These are phyloP conservation scores for Radiomyces spectabilis DNA, from an alignment of 192 early-diverging fungal genomes.

Conservation along the genomic window DNA sequence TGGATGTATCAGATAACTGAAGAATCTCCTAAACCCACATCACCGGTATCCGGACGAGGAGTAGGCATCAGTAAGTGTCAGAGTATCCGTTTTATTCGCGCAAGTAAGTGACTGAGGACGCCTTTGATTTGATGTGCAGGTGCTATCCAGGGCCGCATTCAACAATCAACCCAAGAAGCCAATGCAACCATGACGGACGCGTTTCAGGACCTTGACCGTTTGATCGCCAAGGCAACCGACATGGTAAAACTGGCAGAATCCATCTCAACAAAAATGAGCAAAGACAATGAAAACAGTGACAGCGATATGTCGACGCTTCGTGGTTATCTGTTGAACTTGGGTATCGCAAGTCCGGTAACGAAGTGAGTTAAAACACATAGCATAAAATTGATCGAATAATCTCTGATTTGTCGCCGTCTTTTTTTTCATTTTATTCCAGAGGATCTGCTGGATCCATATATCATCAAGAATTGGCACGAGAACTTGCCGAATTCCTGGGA, in stretches of 20 bases:
- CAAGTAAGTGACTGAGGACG: too few relatives aligned
- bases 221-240: slow-evolving; percentile 84
- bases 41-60: too few relatives aligned
- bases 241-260: slow-evolving; percentile 76
- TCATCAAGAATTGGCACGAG: slow-evolving; percentile 77
- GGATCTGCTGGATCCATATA: slow-evolving; percentile 83
- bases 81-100: background rate
- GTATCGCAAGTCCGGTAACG: slow-evolving; percentile 87
- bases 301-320: slow-evolving; percentile 48
- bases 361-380: slow-evolving; percentile 44
- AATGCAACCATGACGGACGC: slow-evolving; percentile 69
- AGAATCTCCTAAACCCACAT: too few relatives aligned
- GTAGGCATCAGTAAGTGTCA: slow-evolving; percentile 17
- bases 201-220: slow-evolving; percentile 82
- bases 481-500: slow-evolving; percentile 78
- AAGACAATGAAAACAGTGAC: slow-evolving; percentile 27
- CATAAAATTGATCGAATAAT: background rate
- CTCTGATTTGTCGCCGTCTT: background rate
- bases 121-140: slow-evolving; percentile 32
- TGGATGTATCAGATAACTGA: too few relatives aligned
- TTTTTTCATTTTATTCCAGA: slow-evolving; percentile 25
- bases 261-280: slow-evolving; percentile 49
- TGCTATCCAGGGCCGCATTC: slow-evolving; percentile 57
- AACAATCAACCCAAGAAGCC: slow-evolving; percentile 53
- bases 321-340: slow-evolving; percentile 78